Percentiles rank a stretch among this genome's conserved stretches.
Conservation (phyloP, 164 flowering plant species). For the Annona cherimola region DNA sequence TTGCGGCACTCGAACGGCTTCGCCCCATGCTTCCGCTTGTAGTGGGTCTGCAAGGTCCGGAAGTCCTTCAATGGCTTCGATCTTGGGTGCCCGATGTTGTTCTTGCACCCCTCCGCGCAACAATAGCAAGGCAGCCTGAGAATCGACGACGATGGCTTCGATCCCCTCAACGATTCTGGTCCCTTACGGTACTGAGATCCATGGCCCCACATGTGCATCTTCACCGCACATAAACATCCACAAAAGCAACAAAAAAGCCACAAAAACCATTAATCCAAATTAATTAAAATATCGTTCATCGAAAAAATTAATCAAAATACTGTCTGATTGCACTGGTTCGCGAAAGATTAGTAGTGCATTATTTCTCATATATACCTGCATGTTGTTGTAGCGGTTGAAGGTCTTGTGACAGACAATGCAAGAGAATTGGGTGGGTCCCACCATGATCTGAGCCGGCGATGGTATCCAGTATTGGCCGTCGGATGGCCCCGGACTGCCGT, state of each 20-base stretch:
- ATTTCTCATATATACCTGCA: constrained; percentile 37
- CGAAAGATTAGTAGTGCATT: not conserved
- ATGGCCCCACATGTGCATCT: constrained; percentile 85
- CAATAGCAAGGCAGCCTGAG: constrained; percentile 62
- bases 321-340: not conserved
- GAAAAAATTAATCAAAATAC: not conserved
- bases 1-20: constrained; percentile 58
- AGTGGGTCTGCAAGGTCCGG: constrained; percentile 68
- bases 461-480: constrained; percentile 55
- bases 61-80: constrained; percentile 72
- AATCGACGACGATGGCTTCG: constrained; percentile 43
- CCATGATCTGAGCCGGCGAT: constrained; percentile 53
- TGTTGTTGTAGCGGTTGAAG: constrained; percentile 61
- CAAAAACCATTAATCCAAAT: not conserved
- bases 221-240: not conserved
- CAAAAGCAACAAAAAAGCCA: not conserved
- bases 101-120: constrained; percentile 65
- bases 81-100: constrained; percentile 62
- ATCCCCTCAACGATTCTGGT: constrained; percentile 49
- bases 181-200: constrained; percentile 63
- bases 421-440: constrained; percentile 56
- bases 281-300: not conserved
- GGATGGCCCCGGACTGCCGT: not conserved
- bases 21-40: constrained; percentile 66
- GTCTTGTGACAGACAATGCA: constrained; percentile 58